phyloP scores from a whole-genome alignment of 1,139 yeast species.

The Candida frijolesensis region DNA sequence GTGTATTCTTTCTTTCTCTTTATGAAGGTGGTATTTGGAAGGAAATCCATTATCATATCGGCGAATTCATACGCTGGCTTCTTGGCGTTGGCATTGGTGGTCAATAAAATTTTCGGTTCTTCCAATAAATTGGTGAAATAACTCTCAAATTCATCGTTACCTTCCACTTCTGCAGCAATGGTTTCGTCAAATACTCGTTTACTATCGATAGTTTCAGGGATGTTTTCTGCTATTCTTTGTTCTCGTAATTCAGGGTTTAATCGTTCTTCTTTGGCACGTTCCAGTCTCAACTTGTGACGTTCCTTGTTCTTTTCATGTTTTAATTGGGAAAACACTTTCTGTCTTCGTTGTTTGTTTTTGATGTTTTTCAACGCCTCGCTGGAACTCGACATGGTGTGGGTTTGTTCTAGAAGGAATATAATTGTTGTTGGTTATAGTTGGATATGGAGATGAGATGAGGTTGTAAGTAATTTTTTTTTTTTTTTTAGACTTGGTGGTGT shows the following conservation, averaged over 20 bases:
- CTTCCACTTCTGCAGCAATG: slow-evolving; percentile 70
- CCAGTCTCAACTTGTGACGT: slow-evolving; percentile 73
- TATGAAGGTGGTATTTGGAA: slow-evolving; percentile 85
- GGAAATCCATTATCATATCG: slow-evolving; percentile 76
- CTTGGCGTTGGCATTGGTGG: slow-evolving; percentile 85
- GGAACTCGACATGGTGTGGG: slow-evolving; percentile 19
- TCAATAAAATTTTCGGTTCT: slow-evolving; percentile 80
- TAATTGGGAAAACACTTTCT: slow-evolving; percentile 71
- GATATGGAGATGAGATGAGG: slow-evolving; percentile 7
- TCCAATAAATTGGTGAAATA: slow-evolving; percentile 60
- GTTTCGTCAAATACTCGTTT: slow-evolving; percentile 93
- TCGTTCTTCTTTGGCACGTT: slow-evolving; percentile 81
- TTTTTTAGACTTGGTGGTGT: background rate
- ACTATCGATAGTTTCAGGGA: slow-evolving; percentile 85
- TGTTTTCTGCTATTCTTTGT: slow-evolving; percentile 75
- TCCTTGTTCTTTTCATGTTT: slow-evolving; percentile 76
- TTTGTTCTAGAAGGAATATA: too few relatives aligned
- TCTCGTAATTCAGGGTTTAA: slow-evolving; percentile 80
- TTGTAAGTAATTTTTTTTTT: slow-evolving; percentile 1
- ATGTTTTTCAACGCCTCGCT: slow-evolving; percentile 49
- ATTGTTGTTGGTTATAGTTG: background rate
- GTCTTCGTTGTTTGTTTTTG: slow-evolving; percentile 78
- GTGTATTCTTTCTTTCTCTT: slow-evolving; percentile 83
- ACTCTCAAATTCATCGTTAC: slow-evolving; percentile 76
- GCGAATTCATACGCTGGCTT: slow-evolving; percentile 91